These are phyloP conservation scores for Oidiodendron maius DNA, from an alignment of 495 filamentous ascomycete species.

Conservation along the genomic window DNA sequence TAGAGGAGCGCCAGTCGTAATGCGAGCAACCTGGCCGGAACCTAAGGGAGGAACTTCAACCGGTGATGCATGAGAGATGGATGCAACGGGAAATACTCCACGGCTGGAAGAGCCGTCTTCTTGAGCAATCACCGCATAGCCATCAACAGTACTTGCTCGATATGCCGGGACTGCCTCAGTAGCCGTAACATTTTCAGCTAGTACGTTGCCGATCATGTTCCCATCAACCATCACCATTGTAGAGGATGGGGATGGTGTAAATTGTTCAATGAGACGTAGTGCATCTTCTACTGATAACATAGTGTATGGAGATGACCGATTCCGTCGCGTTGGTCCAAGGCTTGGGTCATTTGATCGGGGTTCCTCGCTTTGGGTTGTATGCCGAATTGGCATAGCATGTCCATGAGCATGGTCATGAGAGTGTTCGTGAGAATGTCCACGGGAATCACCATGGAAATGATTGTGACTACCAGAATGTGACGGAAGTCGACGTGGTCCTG, in stretches of 20 bases:
- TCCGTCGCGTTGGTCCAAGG: conserved; percentile 68
- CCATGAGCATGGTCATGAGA: conserved; percentile 57
- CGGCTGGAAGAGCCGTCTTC: conserved; percentile 53
- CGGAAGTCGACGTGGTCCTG: conserved; percentile 9
- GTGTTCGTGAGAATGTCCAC: conserved; percentile 36
- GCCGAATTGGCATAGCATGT: conserved; percentile 62
- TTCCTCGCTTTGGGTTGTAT: conserved; percentile 57
- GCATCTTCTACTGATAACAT: conserved; percentile 86
- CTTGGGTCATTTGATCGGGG: conserved; percentile 74
- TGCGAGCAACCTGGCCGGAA: conserved; percentile 73
- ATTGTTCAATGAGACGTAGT: conserved; percentile 58
- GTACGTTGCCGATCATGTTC: conserved; percentile 62
- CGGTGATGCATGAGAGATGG: conserved; percentile 76
- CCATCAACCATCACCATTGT: conserved; percentile 53
- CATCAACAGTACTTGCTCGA: conserved; percentile 93
- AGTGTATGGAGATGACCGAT: conserved; percentile 84
- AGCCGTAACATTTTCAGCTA: conserved; percentile 79
- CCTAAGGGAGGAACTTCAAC: conserved; percentile 54
- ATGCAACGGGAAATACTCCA: conserved; percentile 79
- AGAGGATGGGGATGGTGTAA: conserved; percentile 56
- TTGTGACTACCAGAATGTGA: conserved; percentile 17
- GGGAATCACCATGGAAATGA: conserved; percentile 22
- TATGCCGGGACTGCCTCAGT: conserved; percentile 84
- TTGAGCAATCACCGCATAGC: conserved; percentile 74
- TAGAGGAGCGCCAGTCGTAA: conserved; percentile 90